Evolutionary conservation across 2,329 filamentous ascomycete species (phyloP).

Genomic region (Apiospora rasikravindrae): DNA sequence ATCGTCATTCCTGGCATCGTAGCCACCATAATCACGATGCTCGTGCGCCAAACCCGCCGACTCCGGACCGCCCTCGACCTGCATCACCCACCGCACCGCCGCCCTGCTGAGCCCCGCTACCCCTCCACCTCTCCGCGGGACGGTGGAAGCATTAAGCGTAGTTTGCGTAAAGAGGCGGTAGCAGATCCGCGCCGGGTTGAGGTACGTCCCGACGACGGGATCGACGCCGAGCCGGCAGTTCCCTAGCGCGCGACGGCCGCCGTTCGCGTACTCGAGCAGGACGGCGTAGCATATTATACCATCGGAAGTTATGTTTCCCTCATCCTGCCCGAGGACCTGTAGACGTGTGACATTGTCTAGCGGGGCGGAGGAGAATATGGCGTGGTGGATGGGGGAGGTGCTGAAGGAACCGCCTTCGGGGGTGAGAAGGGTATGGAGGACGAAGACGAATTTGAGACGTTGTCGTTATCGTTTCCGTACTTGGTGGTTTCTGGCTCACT

Average conservation of each 20-base stretch:
- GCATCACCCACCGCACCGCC: neutral
- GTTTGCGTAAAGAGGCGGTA: neutral
- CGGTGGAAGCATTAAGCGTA: no score
- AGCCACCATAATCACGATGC: neutral
- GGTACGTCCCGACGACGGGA: neutral
- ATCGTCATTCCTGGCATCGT: neutral
- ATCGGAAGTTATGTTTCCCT: neutral
- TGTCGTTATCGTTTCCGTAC: neutral
- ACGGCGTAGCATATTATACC: neutral
- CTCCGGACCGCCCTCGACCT: neutral
- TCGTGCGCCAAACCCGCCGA: neutral
- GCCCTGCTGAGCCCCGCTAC: no score
- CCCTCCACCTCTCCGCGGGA: no score
- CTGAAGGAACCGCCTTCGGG: neutral
- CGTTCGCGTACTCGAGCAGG: conserved; percentile 19
- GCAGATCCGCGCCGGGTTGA: neutral
- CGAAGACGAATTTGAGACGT: neutral
- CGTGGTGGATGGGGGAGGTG: neutral
- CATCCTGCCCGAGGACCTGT: neutral
- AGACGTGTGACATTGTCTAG: neutral
- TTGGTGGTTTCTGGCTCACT: neutral
- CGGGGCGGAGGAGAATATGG: neutral
- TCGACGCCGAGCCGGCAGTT: conserved; percentile 17
- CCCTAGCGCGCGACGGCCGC: conserved; percentile 19
- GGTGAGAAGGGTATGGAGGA: neutral